Evolutionary conservation across 345 rosid species (phyloP).

Genomic region (Populus nigra): DNA sequence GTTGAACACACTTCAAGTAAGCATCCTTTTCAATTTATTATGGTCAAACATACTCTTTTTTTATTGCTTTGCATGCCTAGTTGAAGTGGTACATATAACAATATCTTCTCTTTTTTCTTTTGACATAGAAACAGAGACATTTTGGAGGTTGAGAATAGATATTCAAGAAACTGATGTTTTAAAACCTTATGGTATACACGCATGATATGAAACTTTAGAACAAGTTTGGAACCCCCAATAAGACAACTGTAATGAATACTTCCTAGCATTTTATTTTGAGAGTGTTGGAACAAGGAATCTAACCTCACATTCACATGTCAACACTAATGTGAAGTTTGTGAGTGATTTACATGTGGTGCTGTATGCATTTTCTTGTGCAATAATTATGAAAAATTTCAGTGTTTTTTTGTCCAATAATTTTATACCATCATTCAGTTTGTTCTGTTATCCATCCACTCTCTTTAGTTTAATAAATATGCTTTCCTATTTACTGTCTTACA

Average conservation of each 20-base stretch:
- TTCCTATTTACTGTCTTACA: too few species aligned
- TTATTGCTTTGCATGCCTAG: background rate
- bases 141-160: background rate
- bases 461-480: too few species aligned
- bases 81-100: background rate
- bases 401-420: too few species aligned
- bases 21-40: conserved; percentile 5
- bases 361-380: too few species aligned
- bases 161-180: background rate
- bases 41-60: background rate
- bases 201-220: background rate
- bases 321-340: background rate
- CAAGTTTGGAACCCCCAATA: background rate
- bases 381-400: too few species aligned
- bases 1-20: conserved; percentile 86
- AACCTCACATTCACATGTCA: background rate
- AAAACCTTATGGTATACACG: background rate
- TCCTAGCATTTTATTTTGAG: background rate
- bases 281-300: background rate
- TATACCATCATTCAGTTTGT: too few species aligned
- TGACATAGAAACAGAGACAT: background rate
- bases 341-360: too few species aligned
- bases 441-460: too few species aligned
- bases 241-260: background rate
- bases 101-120: background rate